Evolutionary conservation across 148 eudicot genomes (phyloP).

Genomic region (Diospyros lotus): DNA sequence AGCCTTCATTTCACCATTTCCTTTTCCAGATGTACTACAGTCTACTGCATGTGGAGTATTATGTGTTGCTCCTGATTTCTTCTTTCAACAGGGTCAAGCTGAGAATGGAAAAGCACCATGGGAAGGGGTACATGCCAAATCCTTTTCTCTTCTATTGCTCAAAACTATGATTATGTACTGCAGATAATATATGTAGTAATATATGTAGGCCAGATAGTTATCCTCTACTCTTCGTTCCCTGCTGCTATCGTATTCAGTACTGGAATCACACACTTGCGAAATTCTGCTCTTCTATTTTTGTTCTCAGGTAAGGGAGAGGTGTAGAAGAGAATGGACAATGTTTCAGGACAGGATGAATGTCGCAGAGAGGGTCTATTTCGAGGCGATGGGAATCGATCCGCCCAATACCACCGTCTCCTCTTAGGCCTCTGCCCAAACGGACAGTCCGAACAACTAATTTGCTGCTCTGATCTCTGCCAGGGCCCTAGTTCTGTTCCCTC

Average conservation of each 20-base stretch:
- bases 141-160: background rate
- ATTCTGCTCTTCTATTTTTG: background rate
- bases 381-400: conserved; percentile 41
- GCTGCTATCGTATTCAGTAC: background rate
- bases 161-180: background rate
- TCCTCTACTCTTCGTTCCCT: background rate
- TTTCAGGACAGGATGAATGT: conserved; percentile 55
- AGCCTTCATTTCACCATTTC: background rate
- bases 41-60: background rate
- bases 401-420: conserved; percentile 25
- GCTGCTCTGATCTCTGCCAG: too few relatives aligned
- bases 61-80: background rate
- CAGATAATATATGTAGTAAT: background rate
- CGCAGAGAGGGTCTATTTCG: conserved; percentile 55
- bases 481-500: too few relatives aligned
- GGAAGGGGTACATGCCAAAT: conserved; percentile 63
- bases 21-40: too few relatives aligned
- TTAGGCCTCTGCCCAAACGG: too few relatives aligned
- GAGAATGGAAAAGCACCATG: conserved; percentile 65
- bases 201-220: background rate
- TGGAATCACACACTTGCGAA: background rate
- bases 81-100: conserved; percentile 48
- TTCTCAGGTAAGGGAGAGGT: conserved; percentile 60
- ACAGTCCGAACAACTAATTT: too few relatives aligned
- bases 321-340: conserved; percentile 71